These are phyloP conservation scores for Hemisphaericaspora xylofermentans DNA, from an alignment of 1,139 yeast species.

Conservation along the genomic window DNA sequence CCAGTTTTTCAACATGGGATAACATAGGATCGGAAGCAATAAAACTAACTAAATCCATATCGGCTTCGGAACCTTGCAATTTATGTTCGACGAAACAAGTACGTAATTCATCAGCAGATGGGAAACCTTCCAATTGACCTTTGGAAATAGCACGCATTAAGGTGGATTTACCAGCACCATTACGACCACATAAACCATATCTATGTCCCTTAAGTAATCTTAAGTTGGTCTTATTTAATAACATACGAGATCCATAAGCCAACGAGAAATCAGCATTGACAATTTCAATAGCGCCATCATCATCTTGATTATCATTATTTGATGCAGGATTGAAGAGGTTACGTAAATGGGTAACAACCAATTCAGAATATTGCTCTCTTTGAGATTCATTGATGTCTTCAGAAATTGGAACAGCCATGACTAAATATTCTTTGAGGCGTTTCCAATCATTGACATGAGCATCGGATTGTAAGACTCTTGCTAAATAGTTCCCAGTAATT, in stretches of 20 bases:
- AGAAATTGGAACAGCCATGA: slow-evolving; percentile 47
- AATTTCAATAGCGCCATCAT: slow-evolving; percentile 67
- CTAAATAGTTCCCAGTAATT: slow-evolving; percentile 48
- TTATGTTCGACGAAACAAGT: slow-evolving; percentile 98
- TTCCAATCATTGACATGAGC: slow-evolving; percentile 93
- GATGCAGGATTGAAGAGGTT: slow-evolving; percentile 65
- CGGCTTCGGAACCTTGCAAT: slow-evolving; percentile 93
- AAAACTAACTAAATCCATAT: slow-evolving; percentile 81
- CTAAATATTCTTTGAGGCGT: slow-evolving; percentile 58
- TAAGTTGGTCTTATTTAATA: slow-evolving; percentile 85
- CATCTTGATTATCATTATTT: slow-evolving; percentile 62
- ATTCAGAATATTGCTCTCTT: slow-evolving; percentile 42
- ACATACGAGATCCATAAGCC: slow-evolving; percentile 97
- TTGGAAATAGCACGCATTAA: slow-evolving; percentile 95
- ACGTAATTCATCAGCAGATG: slow-evolving; percentile 79
- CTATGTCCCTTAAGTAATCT: slow-evolving; percentile 92
- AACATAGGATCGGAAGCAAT: slow-evolving; percentile 91
- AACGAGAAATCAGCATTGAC: slow-evolving; percentile 93
- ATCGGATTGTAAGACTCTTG: slow-evolving; percentile 59
- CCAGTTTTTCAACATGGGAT: slow-evolving; percentile 57
- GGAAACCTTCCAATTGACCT: slow-evolving; percentile 98
- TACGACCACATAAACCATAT: slow-evolving; percentile 96
- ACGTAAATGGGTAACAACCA: slow-evolving; percentile 57
- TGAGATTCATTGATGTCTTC: slow-evolving; percentile 33
- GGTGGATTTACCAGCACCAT: slow-evolving; percentile 98